Percentiles rank a stretch among this genome's conserved stretches.
Conservation (phyloP, 768 basidiomycete species). For the Hirschioporus abietinus region DNA sequence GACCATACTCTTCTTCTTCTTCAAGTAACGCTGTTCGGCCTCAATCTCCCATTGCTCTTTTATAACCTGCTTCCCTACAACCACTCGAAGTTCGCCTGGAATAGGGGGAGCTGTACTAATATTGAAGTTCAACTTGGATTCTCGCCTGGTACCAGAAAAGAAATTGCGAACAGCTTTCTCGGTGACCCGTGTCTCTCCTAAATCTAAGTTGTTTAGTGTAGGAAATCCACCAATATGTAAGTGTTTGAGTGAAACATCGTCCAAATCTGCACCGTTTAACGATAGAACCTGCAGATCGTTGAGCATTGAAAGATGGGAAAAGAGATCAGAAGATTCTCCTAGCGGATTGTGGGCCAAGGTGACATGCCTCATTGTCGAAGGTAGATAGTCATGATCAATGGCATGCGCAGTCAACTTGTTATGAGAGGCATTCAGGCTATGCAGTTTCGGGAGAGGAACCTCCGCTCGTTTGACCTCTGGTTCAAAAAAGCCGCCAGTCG, state of each 20-base stretch:
- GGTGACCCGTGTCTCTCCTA: slow-evolving; percentile 60
- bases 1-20: not conserved
- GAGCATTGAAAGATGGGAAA: slow-evolving; percentile 44
- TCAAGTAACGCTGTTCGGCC: slow-evolving; percentile 38
- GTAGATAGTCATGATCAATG: slow-evolving; percentile 50
- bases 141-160: slow-evolving; percentile 43
- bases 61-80: slow-evolving; percentile 64
- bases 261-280: slow-evolving; percentile 52
- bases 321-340: slow-evolving; percentile 33
- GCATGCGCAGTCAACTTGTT: slow-evolving; percentile 55
- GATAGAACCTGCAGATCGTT: slow-evolving; percentile 51
- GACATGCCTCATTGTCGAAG: slow-evolving; percentile 48
- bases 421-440: slow-evolving; percentile 57
- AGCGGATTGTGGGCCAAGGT: slow-evolving; percentile 69
- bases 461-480: slow-evolving; percentile 57
- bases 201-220: slow-evolving; percentile 50
- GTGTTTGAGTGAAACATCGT: slow-evolving; percentile 51
- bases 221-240: slow-evolving; percentile 38
- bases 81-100: slow-evolving; percentile 46
- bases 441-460: slow-evolving; percentile 59
- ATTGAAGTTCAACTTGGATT: slow-evolving; percentile 42
- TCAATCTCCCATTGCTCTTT: slow-evolving; percentile 81
- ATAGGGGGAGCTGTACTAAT: slow-evolving; percentile 47
- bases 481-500: slow-evolving; percentile 56
- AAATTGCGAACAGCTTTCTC: slow-evolving; percentile 38